These are phyloP conservation scores for Mycena galericulata DNA, from an alignment of 768 basidiomycete genomes.

Conservation along the genomic window DNA sequence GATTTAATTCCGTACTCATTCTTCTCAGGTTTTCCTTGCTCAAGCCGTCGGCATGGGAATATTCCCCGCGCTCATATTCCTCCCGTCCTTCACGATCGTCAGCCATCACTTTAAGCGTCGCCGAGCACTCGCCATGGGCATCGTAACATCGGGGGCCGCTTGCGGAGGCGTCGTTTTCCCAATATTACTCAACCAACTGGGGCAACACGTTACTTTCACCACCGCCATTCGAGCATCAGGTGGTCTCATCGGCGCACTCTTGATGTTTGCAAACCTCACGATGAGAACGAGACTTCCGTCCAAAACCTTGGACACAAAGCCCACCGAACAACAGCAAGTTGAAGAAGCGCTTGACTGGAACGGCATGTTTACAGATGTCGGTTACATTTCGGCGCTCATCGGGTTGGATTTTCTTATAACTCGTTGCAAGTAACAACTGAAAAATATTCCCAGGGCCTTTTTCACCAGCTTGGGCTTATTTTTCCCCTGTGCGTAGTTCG, in stretches of 20 bases:
- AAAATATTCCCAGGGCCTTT: background rate
- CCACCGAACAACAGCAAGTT: background rate
- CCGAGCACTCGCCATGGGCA: conserved; percentile 51
- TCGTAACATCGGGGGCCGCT: conserved; percentile 49
- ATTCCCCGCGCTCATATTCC: conserved; percentile 48
- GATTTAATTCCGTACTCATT: conserved; percentile 21
- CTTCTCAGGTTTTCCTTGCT: conserved; percentile 59
- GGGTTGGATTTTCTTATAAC: background rate
- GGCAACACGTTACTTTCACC: conserved; percentile 39
- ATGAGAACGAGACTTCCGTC: conserved; percentile 44
- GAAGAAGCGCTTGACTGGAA: conserved; percentile 7
- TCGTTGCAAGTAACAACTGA: background rate
- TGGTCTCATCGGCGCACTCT: conserved; percentile 45
- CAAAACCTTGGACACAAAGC: background rate
- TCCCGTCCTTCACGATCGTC: conserved; percentile 51
- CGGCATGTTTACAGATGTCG: conserved; percentile 3
- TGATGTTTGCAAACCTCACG: conserved; percentile 49
- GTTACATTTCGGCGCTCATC: background rate
- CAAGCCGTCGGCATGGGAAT: conserved; percentile 70
- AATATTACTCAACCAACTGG: conserved; percentile 46
- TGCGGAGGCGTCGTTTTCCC: conserved; percentile 53
- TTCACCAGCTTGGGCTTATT: conserved; percentile 21
- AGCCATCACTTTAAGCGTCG: conserved; percentile 50
- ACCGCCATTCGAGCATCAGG: conserved; percentile 52
- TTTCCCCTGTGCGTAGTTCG: conserved; percentile 18